A percentile compares a stretch with the other conserved stretches of the same genome.
Conservation (phyloP, 176 grass and related monocot species). For the Rhynchospora pubera region DNA sequence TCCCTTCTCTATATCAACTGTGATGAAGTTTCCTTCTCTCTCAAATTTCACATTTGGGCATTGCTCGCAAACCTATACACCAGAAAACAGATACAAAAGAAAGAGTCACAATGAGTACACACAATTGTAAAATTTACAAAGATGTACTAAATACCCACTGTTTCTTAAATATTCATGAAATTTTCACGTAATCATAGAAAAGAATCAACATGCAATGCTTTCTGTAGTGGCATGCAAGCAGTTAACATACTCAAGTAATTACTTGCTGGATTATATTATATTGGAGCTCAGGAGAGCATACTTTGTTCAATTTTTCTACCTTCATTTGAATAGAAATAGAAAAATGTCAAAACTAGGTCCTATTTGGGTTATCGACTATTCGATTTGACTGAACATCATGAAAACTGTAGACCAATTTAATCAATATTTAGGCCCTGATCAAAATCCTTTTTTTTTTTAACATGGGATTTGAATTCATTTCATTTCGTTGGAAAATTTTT, state of each 20-base stretch:
- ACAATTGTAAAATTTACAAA: neutral
- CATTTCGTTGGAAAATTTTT: no score
- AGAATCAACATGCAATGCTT: neutral
- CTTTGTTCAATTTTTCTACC: neutral
- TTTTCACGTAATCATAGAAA: neutral
- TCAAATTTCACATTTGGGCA: slow-evolving; percentile 96
- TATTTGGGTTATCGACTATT: neutral
- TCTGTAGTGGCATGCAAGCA: neutral
- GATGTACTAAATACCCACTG: neutral
- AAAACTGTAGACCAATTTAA: neutral
- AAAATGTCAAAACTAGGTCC: neutral
- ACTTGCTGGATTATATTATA: neutral
- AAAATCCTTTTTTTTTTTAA: no score
- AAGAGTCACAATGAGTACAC: neutral
- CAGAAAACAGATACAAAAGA: neutral
- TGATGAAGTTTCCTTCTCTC: slow-evolving; percentile 83
- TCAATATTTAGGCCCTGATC: neutral
- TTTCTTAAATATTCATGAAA: neutral
- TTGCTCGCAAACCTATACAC: slow-evolving; percentile 77
- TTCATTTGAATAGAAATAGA: neutral
- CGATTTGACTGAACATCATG: neutral
- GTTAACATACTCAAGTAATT: neutral
- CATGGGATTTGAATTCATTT: no score
- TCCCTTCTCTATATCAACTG: slow-evolving; percentile 99
- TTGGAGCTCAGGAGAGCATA: neutral